Evolutionary conservation across 345 rosid genomes (phyloP).

Genomic region (Eucalyptus rudis): DNA sequence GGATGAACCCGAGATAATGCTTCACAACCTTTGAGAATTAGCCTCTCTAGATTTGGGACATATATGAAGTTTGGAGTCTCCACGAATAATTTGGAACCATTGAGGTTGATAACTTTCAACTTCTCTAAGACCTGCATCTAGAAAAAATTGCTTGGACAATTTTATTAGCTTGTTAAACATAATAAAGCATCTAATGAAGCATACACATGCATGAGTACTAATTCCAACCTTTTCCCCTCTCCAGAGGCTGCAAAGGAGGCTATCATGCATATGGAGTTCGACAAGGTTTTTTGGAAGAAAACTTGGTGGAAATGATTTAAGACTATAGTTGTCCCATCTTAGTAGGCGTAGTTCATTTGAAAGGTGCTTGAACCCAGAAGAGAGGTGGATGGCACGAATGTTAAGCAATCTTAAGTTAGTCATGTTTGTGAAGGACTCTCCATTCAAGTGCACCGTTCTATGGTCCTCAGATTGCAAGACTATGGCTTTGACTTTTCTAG

Average conservation of each 20-base stretch:
- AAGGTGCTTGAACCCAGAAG: background rate
- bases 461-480: background rate
- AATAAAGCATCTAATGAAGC: too few species aligned
- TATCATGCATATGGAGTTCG: background rate
- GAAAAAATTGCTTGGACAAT: too few species aligned
- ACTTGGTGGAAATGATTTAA: background rate
- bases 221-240: too few species aligned
- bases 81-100: too few species aligned
- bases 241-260: background rate
- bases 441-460: background rate
- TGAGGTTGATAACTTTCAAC: too few species aligned
- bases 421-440: background rate
- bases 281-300: background rate
- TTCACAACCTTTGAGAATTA: too few species aligned
- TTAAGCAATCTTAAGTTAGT: background rate
- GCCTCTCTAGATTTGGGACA: too few species aligned
- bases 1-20: too few species aligned
- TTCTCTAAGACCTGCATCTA: too few species aligned
- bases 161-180: too few species aligned
- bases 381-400: background rate
- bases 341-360: background rate
- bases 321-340: background rate
- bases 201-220: too few species aligned
- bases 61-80: too few species aligned
- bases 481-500: background rate